These are phyloP conservation scores for Kuraishia hungarica DNA, from an alignment of 805 yeast genomes.

Conservation along the genomic window DNA sequence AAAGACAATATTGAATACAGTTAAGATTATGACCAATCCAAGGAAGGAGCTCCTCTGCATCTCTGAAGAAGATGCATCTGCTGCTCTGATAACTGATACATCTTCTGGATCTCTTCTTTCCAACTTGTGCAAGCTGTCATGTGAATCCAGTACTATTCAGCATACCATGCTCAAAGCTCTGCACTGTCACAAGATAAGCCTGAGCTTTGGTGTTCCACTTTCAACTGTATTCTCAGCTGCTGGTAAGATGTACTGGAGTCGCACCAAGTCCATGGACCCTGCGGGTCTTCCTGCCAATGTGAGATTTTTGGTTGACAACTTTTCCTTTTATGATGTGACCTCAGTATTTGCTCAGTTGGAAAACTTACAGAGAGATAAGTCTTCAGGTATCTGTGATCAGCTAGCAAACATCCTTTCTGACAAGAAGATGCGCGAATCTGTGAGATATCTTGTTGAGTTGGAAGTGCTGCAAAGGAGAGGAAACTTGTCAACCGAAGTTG, in stretches of 20 bases:
- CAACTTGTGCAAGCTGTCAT: not conserved
- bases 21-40: not conserved
- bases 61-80: not conserved
- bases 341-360: not conserved
- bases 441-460: not conserved
- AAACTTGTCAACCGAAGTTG: conserved; percentile 7
- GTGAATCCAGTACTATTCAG: not conserved
- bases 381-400: not conserved
- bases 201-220: not conserved
- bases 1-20: too few species aligned
- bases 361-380: not conserved
- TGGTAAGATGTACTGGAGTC: not conserved
- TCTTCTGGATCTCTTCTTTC: not conserved
- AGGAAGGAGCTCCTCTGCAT: not conserved
- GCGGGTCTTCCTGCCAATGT: not conserved
- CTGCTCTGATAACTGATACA: not conserved
- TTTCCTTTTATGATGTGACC: not conserved
- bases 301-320: not conserved
- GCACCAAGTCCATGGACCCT: not conserved
- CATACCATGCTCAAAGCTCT: not conserved
- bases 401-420: not conserved
- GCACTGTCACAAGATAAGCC: not conserved
- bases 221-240: not conserved
- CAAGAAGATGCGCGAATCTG: not conserved
- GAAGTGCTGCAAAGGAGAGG: conserved; percentile 1